Percentiles rank a stretch among this genome's conserved stretches.
Conservation (phyloP, 495 filamentous ascomycete species). For the Tricharina praecox region DNA sequence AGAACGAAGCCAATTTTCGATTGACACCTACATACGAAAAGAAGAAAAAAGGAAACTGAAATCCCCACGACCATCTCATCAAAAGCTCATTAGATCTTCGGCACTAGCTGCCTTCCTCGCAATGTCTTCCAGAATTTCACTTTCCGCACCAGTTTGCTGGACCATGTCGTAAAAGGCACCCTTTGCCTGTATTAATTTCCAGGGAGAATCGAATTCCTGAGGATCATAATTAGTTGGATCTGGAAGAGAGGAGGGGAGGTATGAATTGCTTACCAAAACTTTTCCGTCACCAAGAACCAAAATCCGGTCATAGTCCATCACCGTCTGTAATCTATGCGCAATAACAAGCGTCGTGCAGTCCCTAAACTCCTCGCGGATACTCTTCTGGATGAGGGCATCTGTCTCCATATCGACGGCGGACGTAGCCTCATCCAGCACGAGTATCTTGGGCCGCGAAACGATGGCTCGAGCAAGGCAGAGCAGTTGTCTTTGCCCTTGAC, state of each 20-base stretch:
- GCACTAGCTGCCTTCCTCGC: conserved; percentile 27
- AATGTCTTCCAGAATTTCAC: conserved; percentile 40
- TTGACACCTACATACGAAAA: too few relatives aligned
- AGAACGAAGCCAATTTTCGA: too few relatives aligned
- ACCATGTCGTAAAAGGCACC: conserved; percentile 56
- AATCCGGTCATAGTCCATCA: conserved; percentile 73
- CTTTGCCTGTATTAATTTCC: conserved; percentile 42
- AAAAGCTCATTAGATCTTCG: conserved; percentile 4
- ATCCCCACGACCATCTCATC: too few relatives aligned
- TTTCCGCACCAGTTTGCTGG: conserved; percentile 59
- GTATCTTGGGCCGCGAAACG: conserved; percentile 58
- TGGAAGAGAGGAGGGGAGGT: neutral
- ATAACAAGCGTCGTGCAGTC: conserved; percentile 65
- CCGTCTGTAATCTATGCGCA: conserved; percentile 71
- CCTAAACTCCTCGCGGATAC: conserved; percentile 62
- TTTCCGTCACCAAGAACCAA: conserved; percentile 61
- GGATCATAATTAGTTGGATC: neutral
- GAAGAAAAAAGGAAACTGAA: too few relatives aligned
- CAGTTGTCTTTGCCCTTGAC: conserved; percentile 76
- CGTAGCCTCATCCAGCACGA: conserved; percentile 84
- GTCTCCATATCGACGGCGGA: conserved; percentile 78
- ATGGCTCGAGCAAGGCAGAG: conserved; percentile 74
- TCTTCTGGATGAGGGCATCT: conserved; percentile 64
- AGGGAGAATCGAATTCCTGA: conserved; percentile 40
- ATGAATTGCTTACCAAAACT: conserved; percentile 36